These are phyloP conservation scores for Venturia nashicola DNA, from an alignment of 2,329 filamentous ascomycete genomes.

Conservation along the genomic window DNA sequence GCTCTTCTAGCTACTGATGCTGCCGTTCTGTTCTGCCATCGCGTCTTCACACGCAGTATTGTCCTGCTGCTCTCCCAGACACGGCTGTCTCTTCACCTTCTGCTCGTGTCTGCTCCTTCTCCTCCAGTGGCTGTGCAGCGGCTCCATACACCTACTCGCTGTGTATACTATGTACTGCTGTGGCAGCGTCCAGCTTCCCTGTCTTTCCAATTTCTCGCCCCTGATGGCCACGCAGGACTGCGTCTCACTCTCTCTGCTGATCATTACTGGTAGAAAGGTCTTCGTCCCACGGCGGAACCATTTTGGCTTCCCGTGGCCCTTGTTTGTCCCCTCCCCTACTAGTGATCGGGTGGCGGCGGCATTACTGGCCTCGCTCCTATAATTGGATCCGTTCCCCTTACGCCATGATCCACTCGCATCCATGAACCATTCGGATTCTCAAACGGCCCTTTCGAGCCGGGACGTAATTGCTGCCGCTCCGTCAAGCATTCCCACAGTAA, in stretches of 20 bases:
- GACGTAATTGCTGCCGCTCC: background rate
- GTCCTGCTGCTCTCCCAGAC: background rate
- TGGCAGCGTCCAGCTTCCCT: background rate
- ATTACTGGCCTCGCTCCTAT: background rate
- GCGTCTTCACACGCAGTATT: background rate
- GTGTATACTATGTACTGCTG: too few relatives aligned
- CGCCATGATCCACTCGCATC: background rate
- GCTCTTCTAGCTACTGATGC: background rate
- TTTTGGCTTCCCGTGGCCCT: background rate
- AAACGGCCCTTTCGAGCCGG: slow-evolving; percentile 1
- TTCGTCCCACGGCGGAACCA: background rate
- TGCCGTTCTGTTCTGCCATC: background rate
- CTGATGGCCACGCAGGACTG: background rate
- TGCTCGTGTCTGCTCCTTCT: background rate
- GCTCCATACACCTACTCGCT: background rate
- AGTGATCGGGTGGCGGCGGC: background rate
- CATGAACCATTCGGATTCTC: slow-evolving; percentile 1
- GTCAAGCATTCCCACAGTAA: background rate
- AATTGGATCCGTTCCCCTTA: background rate
- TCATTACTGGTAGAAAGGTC: background rate
- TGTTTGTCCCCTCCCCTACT: background rate
- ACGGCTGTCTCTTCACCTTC: background rate
- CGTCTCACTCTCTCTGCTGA: background rate
- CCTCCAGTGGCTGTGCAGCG: background rate
- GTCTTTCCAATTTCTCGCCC: background rate